These are phyloP conservation scores for Cronartium ribicola DNA, from an alignment of 1,284 basidiomycete species.

Conservation along the genomic window DNA sequence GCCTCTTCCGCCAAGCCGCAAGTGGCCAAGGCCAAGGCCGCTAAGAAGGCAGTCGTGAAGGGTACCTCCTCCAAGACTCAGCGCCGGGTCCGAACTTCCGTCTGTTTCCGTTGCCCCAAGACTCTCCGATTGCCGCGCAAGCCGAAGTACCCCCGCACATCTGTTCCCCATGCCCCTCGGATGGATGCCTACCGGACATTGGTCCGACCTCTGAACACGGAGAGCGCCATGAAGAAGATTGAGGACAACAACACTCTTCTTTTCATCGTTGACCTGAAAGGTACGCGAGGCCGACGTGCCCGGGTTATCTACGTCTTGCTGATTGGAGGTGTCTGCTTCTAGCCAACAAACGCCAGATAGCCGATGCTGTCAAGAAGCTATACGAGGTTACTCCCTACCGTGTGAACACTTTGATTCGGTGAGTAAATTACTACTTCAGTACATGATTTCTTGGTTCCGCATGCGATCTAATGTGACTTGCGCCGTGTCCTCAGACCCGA, in stretches of 20 bases:
- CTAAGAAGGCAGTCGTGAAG: slow-evolving; percentile 40
- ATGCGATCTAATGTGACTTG: not conserved
- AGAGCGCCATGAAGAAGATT: slow-evolving; percentile 78
- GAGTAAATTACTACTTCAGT: slow-evolving; percentile 46
- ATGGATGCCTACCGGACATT: slow-evolving; percentile 98
- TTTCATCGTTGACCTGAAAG: slow-evolving; percentile 87
- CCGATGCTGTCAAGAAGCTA: slow-evolving; percentile 97
- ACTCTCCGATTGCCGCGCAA: slow-evolving; percentile 77
- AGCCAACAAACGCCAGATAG: slow-evolving; percentile 97
- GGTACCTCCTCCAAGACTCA: slow-evolving; percentile 30
- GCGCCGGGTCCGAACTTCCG: slow-evolving; percentile 45
- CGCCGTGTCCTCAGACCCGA: slow-evolving; percentile 65
- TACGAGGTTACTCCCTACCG: slow-evolving; percentile 95
- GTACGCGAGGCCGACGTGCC: not conserved
- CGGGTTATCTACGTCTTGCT: not conserved
- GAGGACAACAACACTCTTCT: slow-evolving; percentile 99
- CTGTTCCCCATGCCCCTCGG: slow-evolving; percentile 84
- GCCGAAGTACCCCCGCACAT: slow-evolving; percentile 92
- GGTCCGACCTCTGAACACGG: slow-evolving; percentile 65
- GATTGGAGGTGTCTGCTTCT: not conserved
- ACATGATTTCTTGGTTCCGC: slow-evolving; percentile 6
- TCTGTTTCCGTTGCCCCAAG: slow-evolving; percentile 63
- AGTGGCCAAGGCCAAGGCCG: slow-evolving; percentile 41
- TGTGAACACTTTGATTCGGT: slow-evolving; percentile 98
- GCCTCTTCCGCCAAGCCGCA: slow-evolving; percentile 40